Base-by-base conservation (phyloP, 768 basidiomycete species). In the Leucosporidium yakuticum region DNA sequence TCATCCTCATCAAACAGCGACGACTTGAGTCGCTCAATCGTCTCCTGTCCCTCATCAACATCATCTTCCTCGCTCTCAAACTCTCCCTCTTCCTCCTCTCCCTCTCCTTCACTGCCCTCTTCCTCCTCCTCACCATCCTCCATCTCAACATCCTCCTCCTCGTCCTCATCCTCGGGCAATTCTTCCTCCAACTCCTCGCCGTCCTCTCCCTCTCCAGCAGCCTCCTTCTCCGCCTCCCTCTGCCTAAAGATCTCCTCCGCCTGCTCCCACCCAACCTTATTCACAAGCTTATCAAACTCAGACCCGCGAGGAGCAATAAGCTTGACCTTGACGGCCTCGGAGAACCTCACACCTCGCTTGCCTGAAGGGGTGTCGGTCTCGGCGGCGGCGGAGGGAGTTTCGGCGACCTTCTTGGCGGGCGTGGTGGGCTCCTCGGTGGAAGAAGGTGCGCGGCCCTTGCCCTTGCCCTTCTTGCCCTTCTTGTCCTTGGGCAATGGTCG, bases 1-100 rank as follows among this genome's bases (percentile, higher is more conserved):
- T 85, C 84, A 53, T 88, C 87, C 44, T 89, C 88, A 1, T 85
- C 89, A 73, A 92, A 90, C 39, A 93, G 80, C 76, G 91, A 90
- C 57, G 85, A 83, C 75, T 90, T 89, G 60, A 90, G 76, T 19
- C 89, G 82, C 67, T 85, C 83, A 56, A 91, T 89, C 11, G 84
- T 83, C 54, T 74, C 60, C n/a, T 65, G 59, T 19, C 48, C 70
- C 23, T 63, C 73, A 12, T 63, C 73, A 32, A 68, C 27, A 25
- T 68, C 73, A 31, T 78, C 77, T n/a, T 77, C 78, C 21, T 78
- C 79, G 36, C 76, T 76, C 44, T 72, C 74, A 20, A 76, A 77
- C 34, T 74, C 77, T 69, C 69, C 73, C 54, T 55, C 77, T 2
- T 55, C 60, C n/a, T 60, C 62, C 34, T 63, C 54, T 2, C 29